phyloP scores from a whole-genome alignment of 2,329 filamentous ascomycete genomes.

The Penicillium aurantiogriseum region DNA sequence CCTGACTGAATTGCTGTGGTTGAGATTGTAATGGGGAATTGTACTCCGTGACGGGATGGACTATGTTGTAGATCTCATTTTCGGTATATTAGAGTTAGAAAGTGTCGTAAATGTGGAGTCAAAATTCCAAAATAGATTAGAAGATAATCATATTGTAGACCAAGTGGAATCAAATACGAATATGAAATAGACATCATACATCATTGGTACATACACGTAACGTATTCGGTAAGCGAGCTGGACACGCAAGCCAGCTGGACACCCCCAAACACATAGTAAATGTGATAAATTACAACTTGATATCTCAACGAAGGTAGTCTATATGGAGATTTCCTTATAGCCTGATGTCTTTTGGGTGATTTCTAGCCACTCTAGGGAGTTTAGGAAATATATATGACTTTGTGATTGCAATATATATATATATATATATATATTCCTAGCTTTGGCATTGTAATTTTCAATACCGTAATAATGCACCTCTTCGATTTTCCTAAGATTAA shows the following conservation, averaged over 20 bases:
- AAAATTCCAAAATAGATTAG: not conserved
- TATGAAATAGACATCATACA: not conserved
- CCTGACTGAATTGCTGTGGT: not conserved
- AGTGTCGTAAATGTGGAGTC: not conserved
- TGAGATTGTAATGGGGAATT: not conserved
- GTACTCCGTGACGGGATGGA: not conserved
- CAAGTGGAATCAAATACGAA: not conserved
- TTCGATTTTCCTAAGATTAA: too few relatives aligned
- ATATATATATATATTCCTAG: too few relatives aligned
- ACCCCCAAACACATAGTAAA: not conserved
- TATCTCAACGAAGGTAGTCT: not conserved
- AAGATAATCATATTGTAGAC: too few relatives aligned
- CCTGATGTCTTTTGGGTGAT: not conserved
- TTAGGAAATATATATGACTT: not conserved
- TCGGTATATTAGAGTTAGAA: not conserved
- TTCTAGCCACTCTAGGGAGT: not conserved
- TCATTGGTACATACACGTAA: not conserved
- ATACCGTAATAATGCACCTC: too few relatives aligned
- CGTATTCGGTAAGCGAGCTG: too few relatives aligned
- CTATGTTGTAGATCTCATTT: not conserved
- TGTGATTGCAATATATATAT: not conserved
- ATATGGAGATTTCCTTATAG: not conserved
- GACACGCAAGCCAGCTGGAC: too few relatives aligned
- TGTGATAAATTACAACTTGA: not conserved
- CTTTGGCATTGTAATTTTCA: too few relatives aligned